phyloP scores from a whole-genome alignment of 2,329 filamentous ascomycete genomes.

The Akanthomyces dipterigenus region DNA sequence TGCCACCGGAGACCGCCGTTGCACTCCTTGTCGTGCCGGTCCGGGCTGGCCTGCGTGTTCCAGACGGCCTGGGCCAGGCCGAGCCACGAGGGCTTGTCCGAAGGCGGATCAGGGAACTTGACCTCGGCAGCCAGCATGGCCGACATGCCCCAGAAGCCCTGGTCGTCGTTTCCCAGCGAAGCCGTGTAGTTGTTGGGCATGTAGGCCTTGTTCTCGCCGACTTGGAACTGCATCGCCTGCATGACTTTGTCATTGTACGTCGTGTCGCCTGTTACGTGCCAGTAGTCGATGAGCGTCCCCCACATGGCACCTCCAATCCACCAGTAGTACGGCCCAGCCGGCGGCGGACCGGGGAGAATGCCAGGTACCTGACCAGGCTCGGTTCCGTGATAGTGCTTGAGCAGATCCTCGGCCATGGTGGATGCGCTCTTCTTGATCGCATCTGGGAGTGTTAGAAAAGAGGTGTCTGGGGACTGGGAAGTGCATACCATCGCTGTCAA shows the following conservation, averaged over 20 bases:
- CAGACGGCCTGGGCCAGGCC: constrained; percentile 59
- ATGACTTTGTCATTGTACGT: constrained; percentile 50
- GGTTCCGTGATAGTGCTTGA: constrained; percentile 41
- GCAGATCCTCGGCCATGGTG: constrained; percentile 36
- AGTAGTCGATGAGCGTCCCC: constrained; percentile 58
- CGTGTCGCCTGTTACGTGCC: constrained; percentile 53
- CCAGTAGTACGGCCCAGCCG: constrained; percentile 52
- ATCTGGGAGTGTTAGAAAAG: constrained; percentile 18
- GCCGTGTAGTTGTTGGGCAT: constrained; percentile 48
- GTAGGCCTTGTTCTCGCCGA: constrained; percentile 45
- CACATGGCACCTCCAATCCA: constrained; percentile 60
- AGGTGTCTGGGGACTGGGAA: neutral
- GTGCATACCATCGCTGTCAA: constrained; percentile 14
- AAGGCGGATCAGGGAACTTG: constrained; percentile 48
- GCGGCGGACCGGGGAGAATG: constrained; percentile 42
- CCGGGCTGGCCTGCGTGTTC: constrained; percentile 45
- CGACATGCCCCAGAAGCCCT: constrained; percentile 61
- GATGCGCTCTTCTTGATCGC: constrained; percentile 33
- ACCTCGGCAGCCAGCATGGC: constrained; percentile 53
- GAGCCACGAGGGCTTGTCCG: constrained; percentile 45
- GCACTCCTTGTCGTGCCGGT: constrained; percentile 50
- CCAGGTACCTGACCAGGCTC: constrained; percentile 37
- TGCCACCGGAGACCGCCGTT: constrained; percentile 69
- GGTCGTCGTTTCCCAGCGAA: constrained; percentile 56
- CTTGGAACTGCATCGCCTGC: constrained; percentile 45